phyloP scores from a whole-genome alignment of 2,329 filamentous ascomycete genomes.

The Drechslerella dactyloides region DNA sequence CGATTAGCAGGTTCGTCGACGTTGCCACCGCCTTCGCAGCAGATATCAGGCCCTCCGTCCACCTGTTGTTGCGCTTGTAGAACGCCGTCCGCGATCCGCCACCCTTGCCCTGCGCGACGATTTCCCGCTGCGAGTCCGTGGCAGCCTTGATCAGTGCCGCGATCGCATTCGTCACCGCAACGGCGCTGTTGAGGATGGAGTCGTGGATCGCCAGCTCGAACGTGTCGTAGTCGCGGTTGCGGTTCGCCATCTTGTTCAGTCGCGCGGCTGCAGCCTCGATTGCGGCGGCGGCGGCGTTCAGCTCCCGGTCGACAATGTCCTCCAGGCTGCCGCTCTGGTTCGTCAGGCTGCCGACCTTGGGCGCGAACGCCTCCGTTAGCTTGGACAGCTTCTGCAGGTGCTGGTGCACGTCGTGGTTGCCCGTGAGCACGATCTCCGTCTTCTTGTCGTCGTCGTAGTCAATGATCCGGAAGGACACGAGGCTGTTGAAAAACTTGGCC shows the following conservation, averaged over 20 bases:
- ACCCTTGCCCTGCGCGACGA: constrained; percentile 89
- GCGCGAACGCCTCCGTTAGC: constrained; percentile 87
- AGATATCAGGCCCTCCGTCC: constrained; percentile 97
- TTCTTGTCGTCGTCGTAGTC: constrained; percentile 89
- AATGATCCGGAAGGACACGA: constrained; percentile 92
- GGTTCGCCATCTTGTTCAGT: constrained; percentile 89
- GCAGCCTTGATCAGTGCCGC: constrained; percentile 93
- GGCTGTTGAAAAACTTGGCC: constrained; percentile 90
- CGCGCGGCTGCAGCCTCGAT: constrained; percentile 91
- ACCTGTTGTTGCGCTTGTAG: constrained; percentile 99
- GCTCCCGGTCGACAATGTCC: constrained; percentile 87
- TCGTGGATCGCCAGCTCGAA: constrained; percentile 97
- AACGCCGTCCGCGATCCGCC: constrained; percentile 88
- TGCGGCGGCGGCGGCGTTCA: constrained; percentile 91
- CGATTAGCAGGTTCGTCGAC: constrained; percentile 94
- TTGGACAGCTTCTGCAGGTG: constrained; percentile 93
- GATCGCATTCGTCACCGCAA: constrained; percentile 92
- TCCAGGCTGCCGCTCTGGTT: constrained; percentile 83
- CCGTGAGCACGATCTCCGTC: constrained; percentile 96
- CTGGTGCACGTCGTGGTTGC: constrained; percentile 94
- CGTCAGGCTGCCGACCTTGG: constrained; percentile 80
- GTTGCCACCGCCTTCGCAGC: constrained; percentile 94
- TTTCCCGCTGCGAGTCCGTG: constrained; percentile 86
- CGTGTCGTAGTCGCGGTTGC: constrained; percentile 94
- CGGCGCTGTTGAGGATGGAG: constrained; percentile 88